These are phyloP conservation scores for Pseudogymnoascus sp. DNA, from an alignment of 2,329 filamentous ascomycete species.

Conservation along the genomic window DNA sequence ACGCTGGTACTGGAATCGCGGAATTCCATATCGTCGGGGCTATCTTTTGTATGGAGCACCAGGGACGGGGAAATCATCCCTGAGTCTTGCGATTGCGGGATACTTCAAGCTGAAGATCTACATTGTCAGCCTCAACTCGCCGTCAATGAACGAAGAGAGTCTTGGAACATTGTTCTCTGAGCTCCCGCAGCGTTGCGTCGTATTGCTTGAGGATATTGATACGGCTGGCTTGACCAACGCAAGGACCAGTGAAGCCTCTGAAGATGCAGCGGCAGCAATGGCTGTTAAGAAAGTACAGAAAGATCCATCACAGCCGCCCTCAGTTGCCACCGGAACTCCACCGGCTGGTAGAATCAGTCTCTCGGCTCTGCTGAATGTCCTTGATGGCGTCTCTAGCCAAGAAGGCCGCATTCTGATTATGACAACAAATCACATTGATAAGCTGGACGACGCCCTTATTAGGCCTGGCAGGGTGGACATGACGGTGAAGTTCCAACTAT, in stretches of 20 bases:
- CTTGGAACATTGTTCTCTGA: conserved; percentile 56
- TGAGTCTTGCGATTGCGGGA: conserved; percentile 63
- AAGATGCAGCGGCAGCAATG: conserved; percentile 13
- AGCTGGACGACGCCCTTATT: conserved; percentile 53
- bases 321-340: background rate
- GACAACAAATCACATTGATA: conserved; percentile 60
- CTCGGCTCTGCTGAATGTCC: conserved; percentile 58
- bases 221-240: conserved; percentile 61
- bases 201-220: conserved; percentile 71
- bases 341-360: conserved; percentile 39
- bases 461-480: conserved; percentile 56
- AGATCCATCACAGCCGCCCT: conserved; percentile 19
- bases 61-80: conserved; percentile 69
- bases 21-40: conserved; percentile 77
- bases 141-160: conserved; percentile 55
- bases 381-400: conserved; percentile 60
- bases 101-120: conserved; percentile 65
- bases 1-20: conserved; percentile 76
- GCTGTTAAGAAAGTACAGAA: conserved; percentile 17
- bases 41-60: conserved; percentile 77
- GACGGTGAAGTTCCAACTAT: conserved; percentile 44
- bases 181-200: conserved; percentile 62
- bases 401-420: conserved; percentile 63
- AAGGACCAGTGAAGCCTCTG: conserved; percentile 31
- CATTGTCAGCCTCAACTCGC: conserved; percentile 60